Evolutionary conservation across 2,329 filamentous ascomycete species (phyloP).

Genomic region (Diaporthe ilicicola): DNA sequence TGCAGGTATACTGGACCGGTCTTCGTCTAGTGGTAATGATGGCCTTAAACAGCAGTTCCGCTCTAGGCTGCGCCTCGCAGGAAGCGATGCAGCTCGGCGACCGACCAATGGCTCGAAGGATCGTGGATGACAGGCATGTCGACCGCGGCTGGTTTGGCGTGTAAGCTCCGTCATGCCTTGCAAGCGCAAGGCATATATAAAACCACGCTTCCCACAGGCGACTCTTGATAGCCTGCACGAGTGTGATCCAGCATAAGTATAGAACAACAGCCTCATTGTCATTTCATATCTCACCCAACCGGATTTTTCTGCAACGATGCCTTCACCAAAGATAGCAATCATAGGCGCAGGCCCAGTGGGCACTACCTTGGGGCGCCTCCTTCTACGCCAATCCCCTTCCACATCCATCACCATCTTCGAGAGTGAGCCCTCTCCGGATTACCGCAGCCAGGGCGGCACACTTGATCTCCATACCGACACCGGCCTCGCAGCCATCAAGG

Average conservation of each 20-base stretch:
- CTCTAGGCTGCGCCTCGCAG: neutral
- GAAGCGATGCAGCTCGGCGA: neutral
- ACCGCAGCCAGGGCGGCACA: slow-evolving; percentile 59
- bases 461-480: slow-evolving; percentile 62
- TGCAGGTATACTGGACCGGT: neutral
- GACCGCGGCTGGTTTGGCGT: neutral
- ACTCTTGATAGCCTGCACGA: no score
- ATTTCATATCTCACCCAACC: neutral
- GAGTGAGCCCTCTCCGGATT: slow-evolving; percentile 52
- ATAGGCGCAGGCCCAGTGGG: slow-evolving; percentile 58
- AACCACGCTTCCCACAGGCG: neutral
- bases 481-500: slow-evolving; percentile 59
- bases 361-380: slow-evolving; percentile 60
- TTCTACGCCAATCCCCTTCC: slow-evolving; percentile 55
- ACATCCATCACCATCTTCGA: slow-evolving; percentile 58
- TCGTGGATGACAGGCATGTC: neutral
- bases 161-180: neutral
- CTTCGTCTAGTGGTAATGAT: no score
- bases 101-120: neutral
- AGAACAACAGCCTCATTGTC: neutral
- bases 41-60: neutral
- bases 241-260: neutral
- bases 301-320: slow-evolving; percentile 31
- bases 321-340: slow-evolving; percentile 50
- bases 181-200: neutral